A percentile compares a stretch with the other conserved stretches of the same genome.
phyloP scores from a whole-genome alignment of 805 yeast genomes.

The Dipodascus albidus region DNA sequence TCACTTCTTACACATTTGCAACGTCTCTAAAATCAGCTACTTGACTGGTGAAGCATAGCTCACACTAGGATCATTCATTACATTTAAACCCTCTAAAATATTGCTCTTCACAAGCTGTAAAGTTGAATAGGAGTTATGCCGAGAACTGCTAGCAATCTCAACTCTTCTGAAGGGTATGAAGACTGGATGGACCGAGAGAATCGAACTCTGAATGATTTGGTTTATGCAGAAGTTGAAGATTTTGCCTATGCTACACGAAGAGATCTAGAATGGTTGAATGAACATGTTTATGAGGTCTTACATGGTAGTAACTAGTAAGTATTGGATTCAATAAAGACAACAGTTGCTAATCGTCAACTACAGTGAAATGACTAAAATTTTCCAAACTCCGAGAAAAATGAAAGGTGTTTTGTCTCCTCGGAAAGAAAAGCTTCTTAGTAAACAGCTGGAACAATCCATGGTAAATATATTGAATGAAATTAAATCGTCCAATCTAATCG shows the following conservation, averaged over 20 bases:
- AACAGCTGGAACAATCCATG: neutral
- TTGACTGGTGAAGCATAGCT: neutral
- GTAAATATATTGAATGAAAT: neutral
- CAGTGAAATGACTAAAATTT: constrained; percentile 11
- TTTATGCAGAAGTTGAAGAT: constrained; percentile 29
- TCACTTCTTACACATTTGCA: neutral
- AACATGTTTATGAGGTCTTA: constrained; percentile 29
- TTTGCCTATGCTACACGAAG: constrained; percentile 30
- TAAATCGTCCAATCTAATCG: too few species aligned
- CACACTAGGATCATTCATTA: neutral
- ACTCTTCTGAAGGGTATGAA: constrained; percentile 30
- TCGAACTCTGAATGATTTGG: constrained; percentile 29
- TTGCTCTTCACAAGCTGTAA: neutral
- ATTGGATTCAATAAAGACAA: neutral
- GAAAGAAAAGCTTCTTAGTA: constrained; percentile 6
- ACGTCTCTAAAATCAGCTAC: neutral
- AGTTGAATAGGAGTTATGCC: neutral
- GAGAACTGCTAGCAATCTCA: neutral
- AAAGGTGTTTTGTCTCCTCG: constrained; percentile 12
- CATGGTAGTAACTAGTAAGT: constrained; percentile 15
- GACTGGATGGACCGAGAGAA: constrained; percentile 40
- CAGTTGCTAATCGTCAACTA: too few species aligned
- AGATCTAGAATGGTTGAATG: constrained; percentile 32
- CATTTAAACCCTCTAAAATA: neutral
- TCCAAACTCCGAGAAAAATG: constrained; percentile 20